These are phyloP conservation scores for Agrocybe praecox DNA, from an alignment of 768 basidiomycete genomes.

Conservation along the genomic window DNA sequence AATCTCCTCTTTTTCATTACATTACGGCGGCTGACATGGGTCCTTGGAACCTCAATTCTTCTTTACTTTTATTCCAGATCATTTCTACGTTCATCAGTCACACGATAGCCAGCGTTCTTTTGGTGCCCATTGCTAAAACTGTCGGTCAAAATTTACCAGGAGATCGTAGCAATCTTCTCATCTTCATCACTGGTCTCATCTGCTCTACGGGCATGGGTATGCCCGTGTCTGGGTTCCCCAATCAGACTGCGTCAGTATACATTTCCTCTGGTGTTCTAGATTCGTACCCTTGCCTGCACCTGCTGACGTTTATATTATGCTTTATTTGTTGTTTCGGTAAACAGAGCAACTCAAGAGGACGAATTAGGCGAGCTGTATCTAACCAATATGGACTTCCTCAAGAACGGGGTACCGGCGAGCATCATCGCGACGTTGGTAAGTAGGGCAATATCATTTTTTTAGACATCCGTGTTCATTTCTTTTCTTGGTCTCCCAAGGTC, in stretches of 20 bases:
- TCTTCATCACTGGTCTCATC: conserved; percentile 91
- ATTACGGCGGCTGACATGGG: conserved; percentile 10
- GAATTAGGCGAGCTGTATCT: conserved; percentile 91
- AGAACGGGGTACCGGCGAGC: conserved; percentile 94
- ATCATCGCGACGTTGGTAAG: conserved; percentile 82
- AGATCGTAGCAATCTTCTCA: conserved; percentile 77
- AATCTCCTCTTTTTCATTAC: conserved; percentile 12
- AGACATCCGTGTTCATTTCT: conserved; percentile 5
- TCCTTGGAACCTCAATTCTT: conserved; percentile 45
- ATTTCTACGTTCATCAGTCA: conserved; percentile 97
- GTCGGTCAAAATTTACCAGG: conserved; percentile 79
- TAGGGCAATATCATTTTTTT: conserved; percentile 8
- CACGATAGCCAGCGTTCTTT: conserved; percentile 92
- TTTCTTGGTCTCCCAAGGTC: conserved; percentile 49
- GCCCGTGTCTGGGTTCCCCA: conserved; percentile 99
- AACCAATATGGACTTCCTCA: conserved; percentile 84
- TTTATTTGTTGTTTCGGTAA: conserved; percentile 7
- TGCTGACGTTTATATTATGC: conserved; percentile 20
- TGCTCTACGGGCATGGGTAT: conserved; percentile 98
- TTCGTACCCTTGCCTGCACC: conserved; percentile 6
- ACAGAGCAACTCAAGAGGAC: conserved; percentile 89
- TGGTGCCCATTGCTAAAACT: conserved; percentile 95
- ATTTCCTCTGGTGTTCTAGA: conserved; percentile 9
- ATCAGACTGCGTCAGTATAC: conserved; percentile 86
- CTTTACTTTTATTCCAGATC: conserved; percentile 42